phyloP scores from a whole-genome alignment of 768 basidiomycete species.

The Daedaleopsis nitida region DNA sequence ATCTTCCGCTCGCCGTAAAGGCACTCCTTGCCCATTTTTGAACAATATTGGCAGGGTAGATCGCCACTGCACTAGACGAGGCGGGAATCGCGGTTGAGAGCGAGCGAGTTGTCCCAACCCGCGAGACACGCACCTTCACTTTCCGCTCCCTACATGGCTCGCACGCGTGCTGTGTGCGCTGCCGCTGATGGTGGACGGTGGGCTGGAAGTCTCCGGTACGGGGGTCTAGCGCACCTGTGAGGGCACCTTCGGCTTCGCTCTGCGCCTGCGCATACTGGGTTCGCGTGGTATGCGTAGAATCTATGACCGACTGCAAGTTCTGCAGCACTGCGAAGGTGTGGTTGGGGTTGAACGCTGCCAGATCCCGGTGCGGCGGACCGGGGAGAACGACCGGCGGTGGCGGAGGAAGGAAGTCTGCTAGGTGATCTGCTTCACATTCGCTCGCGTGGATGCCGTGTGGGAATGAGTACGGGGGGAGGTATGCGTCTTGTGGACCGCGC shows the following conservation, averaged over 20 bases:
- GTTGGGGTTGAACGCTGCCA: background rate
- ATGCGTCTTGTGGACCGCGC: no score
- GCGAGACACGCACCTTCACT: slow-evolving; percentile 57
- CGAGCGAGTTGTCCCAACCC: background rate
- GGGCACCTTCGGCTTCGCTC: slow-evolving; percentile 18
- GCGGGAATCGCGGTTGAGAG: background rate
- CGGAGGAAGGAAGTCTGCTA: no score
- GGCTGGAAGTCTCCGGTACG: slow-evolving; percentile 66
- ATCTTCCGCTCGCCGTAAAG: slow-evolving; percentile 70
- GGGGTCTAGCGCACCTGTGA: slow-evolving; percentile 66
- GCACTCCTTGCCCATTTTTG: slow-evolving; percentile 57
- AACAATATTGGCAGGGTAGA: slow-evolving; percentile 67
- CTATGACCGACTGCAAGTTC: background rate
- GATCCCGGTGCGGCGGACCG: no score
- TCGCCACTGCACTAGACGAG: slow-evolving; percentile 65
- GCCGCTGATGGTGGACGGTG: slow-evolving; percentile 61
- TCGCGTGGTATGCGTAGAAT: background rate
- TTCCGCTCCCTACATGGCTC: slow-evolving; percentile 74
- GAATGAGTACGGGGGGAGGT: no score
- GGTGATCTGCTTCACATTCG: no score
- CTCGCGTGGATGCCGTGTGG: no score
- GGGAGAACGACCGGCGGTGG: no score
- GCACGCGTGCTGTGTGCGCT: slow-evolving; percentile 74
- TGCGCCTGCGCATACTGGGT: background rate
- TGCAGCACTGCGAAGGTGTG: background rate